Conservation (phyloP, 208 protist genomes). For the Trypanosoma cruzi region DNA sequence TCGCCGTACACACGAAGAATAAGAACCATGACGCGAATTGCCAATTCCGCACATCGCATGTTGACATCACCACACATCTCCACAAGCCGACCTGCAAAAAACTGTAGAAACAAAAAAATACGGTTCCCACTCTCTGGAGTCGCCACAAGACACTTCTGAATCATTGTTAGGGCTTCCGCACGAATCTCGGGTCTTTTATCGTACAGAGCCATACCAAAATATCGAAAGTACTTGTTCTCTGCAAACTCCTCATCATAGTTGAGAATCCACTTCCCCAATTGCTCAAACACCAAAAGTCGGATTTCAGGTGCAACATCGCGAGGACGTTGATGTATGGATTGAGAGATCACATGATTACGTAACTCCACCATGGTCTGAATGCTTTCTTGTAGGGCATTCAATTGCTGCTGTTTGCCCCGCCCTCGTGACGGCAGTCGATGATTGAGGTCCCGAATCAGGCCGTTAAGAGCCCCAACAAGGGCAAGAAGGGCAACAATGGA, state of each 20-base stretch:
- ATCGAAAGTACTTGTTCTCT: conserved; percentile 89
- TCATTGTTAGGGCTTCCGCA: conserved; percentile 72
- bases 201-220: conserved; percentile 90
- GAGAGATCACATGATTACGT: conserved; percentile 81
- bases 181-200: conserved; percentile 86
- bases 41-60: conserved; percentile 77
- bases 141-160: conserved; percentile 62
- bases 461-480: conserved; percentile 77
- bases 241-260: conserved; percentile 81
- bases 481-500: conserved; percentile 67
- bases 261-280: conserved; percentile 74
- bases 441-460: conserved; percentile 48
- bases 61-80: conserved; percentile 88
- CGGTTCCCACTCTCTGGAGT: conserved; percentile 61
- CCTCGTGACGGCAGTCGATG: conserved; percentile 37
- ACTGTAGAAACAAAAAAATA: conserved; percentile 87
- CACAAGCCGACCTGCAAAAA: conserved; percentile 79
- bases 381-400: conserved; percentile 41
- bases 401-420: conserved; percentile 57
- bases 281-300: conserved; percentile 69
- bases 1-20: conserved; percentile 72
- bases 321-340: conserved; percentile 81
- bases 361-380: conserved; percentile 53
- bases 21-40: conserved; percentile 80
- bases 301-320: conserved; percentile 87